Percentiles rank a stretch among this genome's conserved stretches.
These are phyloP conservation scores for Alternaria infectoria DNA, from an alignment of 2,329 filamentous ascomycete genomes.

Conservation along the genomic window DNA sequence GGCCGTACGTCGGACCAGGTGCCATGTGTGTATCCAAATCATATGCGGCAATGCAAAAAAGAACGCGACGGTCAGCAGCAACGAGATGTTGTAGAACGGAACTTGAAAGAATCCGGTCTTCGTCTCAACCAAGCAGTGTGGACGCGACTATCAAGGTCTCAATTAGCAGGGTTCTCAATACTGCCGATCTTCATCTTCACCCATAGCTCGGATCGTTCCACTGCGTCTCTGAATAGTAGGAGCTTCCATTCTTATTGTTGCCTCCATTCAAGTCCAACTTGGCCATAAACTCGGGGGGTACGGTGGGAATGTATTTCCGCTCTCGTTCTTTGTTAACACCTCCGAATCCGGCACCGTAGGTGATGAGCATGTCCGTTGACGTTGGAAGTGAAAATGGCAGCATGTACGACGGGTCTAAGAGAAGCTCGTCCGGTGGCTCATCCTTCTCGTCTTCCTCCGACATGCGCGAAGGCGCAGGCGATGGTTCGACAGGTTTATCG, in stretches of 20 bases:
- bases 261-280: constrained; percentile 72
- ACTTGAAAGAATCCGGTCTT: constrained; percentile 7
- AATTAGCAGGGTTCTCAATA: constrained; percentile 6
- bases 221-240: constrained; percentile 40
- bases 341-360: constrained; percentile 92
- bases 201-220: constrained; percentile 46
- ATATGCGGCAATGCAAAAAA: neutral
- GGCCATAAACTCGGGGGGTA: constrained; percentile 89
- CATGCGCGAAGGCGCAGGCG: constrained; percentile 39
- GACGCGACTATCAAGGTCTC: constrained; percentile 3
- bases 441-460: constrained; percentile 66
- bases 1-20: neutral
- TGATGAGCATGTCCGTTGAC: constrained; percentile 95
- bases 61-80: neutral
- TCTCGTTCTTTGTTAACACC: constrained; percentile 90
- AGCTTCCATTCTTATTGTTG: constrained; percentile 39
- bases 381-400: constrained; percentile 94
- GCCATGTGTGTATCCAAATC: neutral
- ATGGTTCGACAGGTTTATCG: constrained; percentile 32
- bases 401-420: constrained; percentile 89
- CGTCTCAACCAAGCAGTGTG: constrained; percentile 8
- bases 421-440: constrained; percentile 74
- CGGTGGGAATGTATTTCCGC: constrained; percentile 92
- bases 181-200: constrained; percentile 25
- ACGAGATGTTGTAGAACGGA: neutral